Evolutionary conservation across 1,284 basidiomycete genomes (phyloP), one percentile per base, ranked within the genome.

Genomic region (Gymnopus androsaceus): DNA sequence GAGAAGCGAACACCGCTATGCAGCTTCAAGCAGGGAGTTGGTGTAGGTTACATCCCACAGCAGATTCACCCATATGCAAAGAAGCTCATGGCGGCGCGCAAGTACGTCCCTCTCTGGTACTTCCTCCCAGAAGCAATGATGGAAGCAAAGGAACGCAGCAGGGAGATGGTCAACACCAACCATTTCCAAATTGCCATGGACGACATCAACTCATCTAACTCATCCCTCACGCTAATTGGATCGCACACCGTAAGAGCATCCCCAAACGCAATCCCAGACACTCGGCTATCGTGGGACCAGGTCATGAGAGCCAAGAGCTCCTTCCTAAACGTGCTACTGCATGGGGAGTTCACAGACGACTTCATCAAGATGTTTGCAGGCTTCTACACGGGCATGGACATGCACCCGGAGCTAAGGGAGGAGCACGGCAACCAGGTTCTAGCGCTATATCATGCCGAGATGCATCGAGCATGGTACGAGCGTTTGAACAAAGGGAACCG

Each of bases 81-180:
- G 25, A 33, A 46, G 17, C 34, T 44, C 14, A 8, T 54, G 21
- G 44, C 14, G 31, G 19, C 28, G 19, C 14, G 53, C 7, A 40
- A 47, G 25, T 54, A 19, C 47, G 33, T 49, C 25, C 30, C 53
- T 11, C 27, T 54, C 12, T 54, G 53, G 53, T 47, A 54, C 27
- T 47, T 23, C 45, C 40, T 45, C 12, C 31, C 42, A 12, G 30
- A 34, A 17, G 53, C 53, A 2, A 7, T 3, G 9, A 4, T 34
- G 8, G 53, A 54, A 48, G 33, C 53, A 4, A 12, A 7, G 7
- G 25, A 38, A 5, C 15, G 19, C 31, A 31, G 17, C 7, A 4
- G 33, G 5, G 23, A 9, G 5, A 6, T 28, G 7, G 25, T 33
- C 5, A 33, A 54, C 3, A 44, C 45, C 42, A 37, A 25, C 30